Evolutionary conservation across 352 stramenopile species (phyloP).

Genomic region (Phytopythium montanum): DNA sequence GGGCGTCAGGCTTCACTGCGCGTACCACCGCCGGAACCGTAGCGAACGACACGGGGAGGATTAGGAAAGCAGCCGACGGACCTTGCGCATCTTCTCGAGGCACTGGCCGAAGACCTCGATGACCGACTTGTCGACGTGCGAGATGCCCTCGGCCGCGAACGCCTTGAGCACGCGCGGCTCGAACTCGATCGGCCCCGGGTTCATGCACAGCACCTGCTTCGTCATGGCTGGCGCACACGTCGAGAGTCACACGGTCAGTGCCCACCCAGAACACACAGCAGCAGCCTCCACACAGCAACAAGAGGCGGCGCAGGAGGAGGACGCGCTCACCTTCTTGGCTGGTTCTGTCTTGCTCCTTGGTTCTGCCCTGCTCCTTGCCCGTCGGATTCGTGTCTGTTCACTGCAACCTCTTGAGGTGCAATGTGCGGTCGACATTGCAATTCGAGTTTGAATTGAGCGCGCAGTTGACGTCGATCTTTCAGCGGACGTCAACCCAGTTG

Average conservation of each 20-base stretch:
- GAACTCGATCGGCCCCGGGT: slow-evolving; percentile 81
- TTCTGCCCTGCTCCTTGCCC: background rate
- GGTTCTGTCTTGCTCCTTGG: slow-evolving; percentile 1
- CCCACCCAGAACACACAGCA: background rate
- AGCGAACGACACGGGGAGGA: too few relatives aligned
- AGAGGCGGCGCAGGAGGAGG: background rate
- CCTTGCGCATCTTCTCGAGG: slow-evolving; percentile 80
- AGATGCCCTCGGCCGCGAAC: slow-evolving; percentile 73
- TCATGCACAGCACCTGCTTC: slow-evolving; percentile 78
- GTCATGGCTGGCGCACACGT: slow-evolving; percentile 31
- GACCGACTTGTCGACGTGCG: slow-evolving; percentile 74
- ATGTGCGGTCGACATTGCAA: background rate
- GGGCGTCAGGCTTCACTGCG: background rate
- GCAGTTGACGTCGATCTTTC: background rate
- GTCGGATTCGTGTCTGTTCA: slow-evolving; percentile 4
- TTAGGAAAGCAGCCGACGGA: background rate
- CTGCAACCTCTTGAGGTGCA: too few relatives aligned
- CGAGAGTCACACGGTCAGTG: background rate
- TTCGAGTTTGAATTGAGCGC: background rate
- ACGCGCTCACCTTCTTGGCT: background rate
- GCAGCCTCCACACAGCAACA: background rate
- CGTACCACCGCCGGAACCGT: background rate
- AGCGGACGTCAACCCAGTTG: too few relatives aligned
- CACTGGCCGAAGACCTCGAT: slow-evolving; percentile 74
- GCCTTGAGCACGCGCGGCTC: slow-evolving; percentile 65